Evolutionary conservation across 768 basidiomycete genomes (phyloP), one percentile per base, ranked within the genome.

Genomic region (Pulveroboletus ravenelii): DNA sequence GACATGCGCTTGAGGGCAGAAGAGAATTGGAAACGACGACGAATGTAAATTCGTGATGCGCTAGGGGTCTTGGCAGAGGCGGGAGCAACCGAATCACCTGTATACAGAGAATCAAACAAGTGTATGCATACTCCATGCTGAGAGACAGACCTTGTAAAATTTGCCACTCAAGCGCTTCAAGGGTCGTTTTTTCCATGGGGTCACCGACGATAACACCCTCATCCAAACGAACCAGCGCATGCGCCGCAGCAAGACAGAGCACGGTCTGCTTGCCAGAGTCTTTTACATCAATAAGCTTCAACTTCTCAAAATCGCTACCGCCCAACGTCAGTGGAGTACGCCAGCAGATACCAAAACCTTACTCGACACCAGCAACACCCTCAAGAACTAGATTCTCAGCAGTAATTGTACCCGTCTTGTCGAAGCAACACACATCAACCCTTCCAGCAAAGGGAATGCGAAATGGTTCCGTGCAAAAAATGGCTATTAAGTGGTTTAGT

Each of bases 381-480:
- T 99, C 94, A 1, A 98, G 77, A 8, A 97, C 93, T 12, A 98
- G 72, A 65, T 93, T 87, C 67, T 97, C 94, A 0, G 92, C 92
- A 0, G 96, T 99, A 58, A 99, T 97, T 0, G 96, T 98, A 20
- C 95, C 96, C 0, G 96, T 99, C 78, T 99, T 99, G 71, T 99
- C 96, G 60, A 99, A 98, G 70, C 96, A 98, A 70, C 96, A 99
- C 14, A 98, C 87, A 59, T 99, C 96, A 3, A 98, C 93, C 18
- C 93, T 81, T 6, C 96, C 96, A 6, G 96, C 96, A 54, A 75
- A 89, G 0, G 96, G 94, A 54, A 98, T 99, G 18, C 96, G 83
- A 82, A 99, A 98, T 1, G 96, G 96, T 62, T 99, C 96, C 15
- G 96, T 99, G 66, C 96, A 98, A 73, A 94, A 99, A 52, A 98